Conservation (phyloP, 2,329 filamentous ascomycete species). For the Trichoderma koningiopsis region DNA sequence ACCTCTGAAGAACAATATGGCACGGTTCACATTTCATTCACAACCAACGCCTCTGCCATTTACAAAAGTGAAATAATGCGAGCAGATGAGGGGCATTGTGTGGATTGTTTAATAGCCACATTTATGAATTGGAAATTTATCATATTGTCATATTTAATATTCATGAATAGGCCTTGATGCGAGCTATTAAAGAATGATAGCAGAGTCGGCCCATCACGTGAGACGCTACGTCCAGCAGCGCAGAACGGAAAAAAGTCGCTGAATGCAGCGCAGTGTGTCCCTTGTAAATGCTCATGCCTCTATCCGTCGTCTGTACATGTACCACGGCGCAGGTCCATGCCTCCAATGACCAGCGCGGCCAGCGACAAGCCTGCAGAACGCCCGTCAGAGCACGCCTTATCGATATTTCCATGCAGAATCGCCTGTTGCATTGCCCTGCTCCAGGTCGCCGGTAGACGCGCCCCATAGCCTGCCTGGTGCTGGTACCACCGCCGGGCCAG, state of each 20-base stretch:
- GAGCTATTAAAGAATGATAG: too few species aligned
- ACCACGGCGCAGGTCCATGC: conserved; percentile 5
- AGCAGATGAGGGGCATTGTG: neutral
- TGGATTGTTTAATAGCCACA: neutral
- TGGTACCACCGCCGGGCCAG: conserved; percentile 27
- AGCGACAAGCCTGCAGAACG: conserved; percentile 5
- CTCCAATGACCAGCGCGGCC: conserved; percentile 8
- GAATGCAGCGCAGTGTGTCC: neutral
- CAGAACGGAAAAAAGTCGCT: neutral
- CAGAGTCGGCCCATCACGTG: neutral
- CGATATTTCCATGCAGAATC: conserved; percentile 22
- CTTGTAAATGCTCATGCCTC: conserved; percentile 10
- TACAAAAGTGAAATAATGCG: neutral
- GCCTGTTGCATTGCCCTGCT: conserved; percentile 17
- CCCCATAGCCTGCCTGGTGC: conserved; percentile 24
- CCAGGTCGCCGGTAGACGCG: conserved; percentile 8
- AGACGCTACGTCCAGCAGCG: neutral
- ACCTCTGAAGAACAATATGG: neutral
- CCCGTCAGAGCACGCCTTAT: conserved; percentile 16
- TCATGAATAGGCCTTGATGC: neutral
- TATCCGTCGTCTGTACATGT: conserved; percentile 9
- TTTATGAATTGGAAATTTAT: neutral
- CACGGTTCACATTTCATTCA: conserved; percentile 4
- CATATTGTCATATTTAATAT: neutral
- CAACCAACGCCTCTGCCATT: neutral